Base-by-base conservation (phyloP, 768 basidiomycete genomes). In the Boletus edulis region DNA sequence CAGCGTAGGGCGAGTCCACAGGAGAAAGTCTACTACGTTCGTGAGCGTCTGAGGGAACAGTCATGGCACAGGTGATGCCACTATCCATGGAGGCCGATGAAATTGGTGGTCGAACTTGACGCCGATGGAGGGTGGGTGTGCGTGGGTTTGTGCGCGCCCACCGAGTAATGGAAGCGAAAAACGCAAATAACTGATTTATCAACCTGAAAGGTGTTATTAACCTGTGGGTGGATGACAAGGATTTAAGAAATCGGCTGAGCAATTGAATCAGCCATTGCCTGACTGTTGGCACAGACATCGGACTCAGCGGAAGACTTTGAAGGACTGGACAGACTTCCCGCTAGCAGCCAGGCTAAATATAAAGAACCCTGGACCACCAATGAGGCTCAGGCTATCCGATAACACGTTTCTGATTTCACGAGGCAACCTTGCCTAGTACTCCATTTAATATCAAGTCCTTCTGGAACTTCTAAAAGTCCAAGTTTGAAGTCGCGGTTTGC, bases 21-120 rank as follows among this genome's bases (percentile, higher is more conserved):
- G 56, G 53, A 29, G 67, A 68, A 32, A 1, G 20, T 20, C 20
- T 2, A 20, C 20, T 20, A 34, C 18, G 41, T 32, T 49, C 61
- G 3, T 46, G 22, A 27, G 14, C 31, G 20, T 54, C 46, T 27
- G 57, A 49, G 5, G 64, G 67, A 35, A 55, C 29, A 17, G 32
- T 57, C 66, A 67, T 68, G 24, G 40, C 40, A 5, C 41, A 66
- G 41, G 61, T 34, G 15, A 38, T 15, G n/a, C 43, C 46, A 38
- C 34, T 22, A 27, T 53, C 42, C 24, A 5, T 18, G 7, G 37
- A 24, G 17, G 37, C 10, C 13, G 22, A 31, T 12, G 58, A 34
- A 39, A 20, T 13, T n/a, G 14, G 24, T 5, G 12, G 37, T 15
- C 18, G 14, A 2, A 35, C 20, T 51, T 17, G 49, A 29, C 13